Evolutionary conservation across 768 basidiomycete genomes (phyloP), one percentile per base, ranked within the genome.

Genomic region (Lyophyllum semitale): DNA sequence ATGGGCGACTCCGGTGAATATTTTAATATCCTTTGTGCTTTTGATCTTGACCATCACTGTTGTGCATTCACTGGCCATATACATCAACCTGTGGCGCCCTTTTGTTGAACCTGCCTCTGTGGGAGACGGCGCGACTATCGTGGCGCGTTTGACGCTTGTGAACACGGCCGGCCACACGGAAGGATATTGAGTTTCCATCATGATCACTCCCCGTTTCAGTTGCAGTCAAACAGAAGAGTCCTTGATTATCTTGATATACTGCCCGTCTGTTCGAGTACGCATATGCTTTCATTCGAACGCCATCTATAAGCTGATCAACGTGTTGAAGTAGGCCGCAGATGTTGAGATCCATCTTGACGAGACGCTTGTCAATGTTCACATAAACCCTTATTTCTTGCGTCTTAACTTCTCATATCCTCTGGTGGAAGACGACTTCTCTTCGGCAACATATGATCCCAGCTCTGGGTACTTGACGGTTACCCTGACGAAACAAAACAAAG

Each of bases 371-470:
- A 85, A 84, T 18, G 72, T 92, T 37, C 85, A 93, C 63, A 81
- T 93, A 67, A 90, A 89, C 55, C 92, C 92, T 1, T 95, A 93
- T 66, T 94, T 89, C 63, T 77, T 94, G 50, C 86, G 91, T 1
- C 77, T 95, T 58, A 84, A 85, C 63, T 92, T 95, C 67, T 76
- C 87, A 26, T 80, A 88, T 61, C 68, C 81, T 0, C 66, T 88
- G 23, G 60, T 88, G 37, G 82, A 89, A 53, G 88, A 90, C 61
- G 90, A 93, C 54, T 68, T 71, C 23, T 86, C 89, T 17, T 81
- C 82, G 25, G 92, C 91, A 2, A 66, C 75, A 61, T 95, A 93
- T 63, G 88, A 95, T 67, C 84, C 91, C 26, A 77, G 80, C 33
- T 78, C 85, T n/a, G 92, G 91, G n/a, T 83, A 85, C 65, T 75